Evolutionary conservation across 2,329 filamentous ascomycete genomes (phyloP).

Genomic region (Eutypella sp.): DNA sequence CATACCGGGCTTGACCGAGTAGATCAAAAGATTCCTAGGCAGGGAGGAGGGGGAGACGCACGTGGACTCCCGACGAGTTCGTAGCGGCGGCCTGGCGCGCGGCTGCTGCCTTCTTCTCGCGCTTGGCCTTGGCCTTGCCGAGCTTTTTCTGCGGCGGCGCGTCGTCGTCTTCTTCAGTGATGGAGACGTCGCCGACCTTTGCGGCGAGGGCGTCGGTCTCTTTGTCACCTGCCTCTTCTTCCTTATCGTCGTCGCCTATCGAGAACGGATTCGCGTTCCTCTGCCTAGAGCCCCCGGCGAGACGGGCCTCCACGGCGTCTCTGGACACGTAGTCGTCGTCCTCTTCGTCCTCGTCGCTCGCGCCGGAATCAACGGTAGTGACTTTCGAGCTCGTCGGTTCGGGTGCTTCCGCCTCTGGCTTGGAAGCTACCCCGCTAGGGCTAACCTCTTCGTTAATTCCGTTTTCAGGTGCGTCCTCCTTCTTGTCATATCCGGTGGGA

Average conservation of each 20-base stretch:
- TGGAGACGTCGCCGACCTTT: slow-evolving; percentile 20
- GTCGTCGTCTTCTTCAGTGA: slow-evolving; percentile 16
- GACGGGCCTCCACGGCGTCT: slow-evolving; percentile 36
- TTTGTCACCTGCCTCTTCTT: background rate
- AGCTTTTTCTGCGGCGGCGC: slow-evolving; percentile 32
- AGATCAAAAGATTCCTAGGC: too few species aligned
- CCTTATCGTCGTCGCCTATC: slow-evolving; percentile 4
- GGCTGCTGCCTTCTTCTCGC: slow-evolving; percentile 44
- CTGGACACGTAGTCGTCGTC: slow-evolving; percentile 45
- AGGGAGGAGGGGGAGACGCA: slow-evolving; percentile 22
- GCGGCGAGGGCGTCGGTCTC: slow-evolving; percentile 7
- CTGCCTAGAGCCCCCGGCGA: slow-evolving; percentile 19
- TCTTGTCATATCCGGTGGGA: too few species aligned
- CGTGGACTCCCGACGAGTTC: slow-evolving; percentile 27
- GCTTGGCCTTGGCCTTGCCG: slow-evolving; percentile 47
- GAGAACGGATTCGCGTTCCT: slow-evolving; percentile 8
- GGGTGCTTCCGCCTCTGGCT: background rate
- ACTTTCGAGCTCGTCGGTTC: slow-evolving; percentile 5
- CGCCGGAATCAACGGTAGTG: slow-evolving; percentile 5
- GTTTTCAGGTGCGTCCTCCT: slow-evolving; percentile 2
- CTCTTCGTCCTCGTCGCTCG: background rate
- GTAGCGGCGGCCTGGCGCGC: slow-evolving; percentile 34
- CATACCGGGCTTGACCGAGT: too few species aligned
- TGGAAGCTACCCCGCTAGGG: background rate
- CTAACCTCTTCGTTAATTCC: slow-evolving; percentile 1